Percentiles rank a stretch among this genome's conserved stretches.
These are phyloP conservation scores for Cladosporium sp. DNA, from an alignment of 2,329 filamentous ascomycete species.

Conservation along the genomic window DNA sequence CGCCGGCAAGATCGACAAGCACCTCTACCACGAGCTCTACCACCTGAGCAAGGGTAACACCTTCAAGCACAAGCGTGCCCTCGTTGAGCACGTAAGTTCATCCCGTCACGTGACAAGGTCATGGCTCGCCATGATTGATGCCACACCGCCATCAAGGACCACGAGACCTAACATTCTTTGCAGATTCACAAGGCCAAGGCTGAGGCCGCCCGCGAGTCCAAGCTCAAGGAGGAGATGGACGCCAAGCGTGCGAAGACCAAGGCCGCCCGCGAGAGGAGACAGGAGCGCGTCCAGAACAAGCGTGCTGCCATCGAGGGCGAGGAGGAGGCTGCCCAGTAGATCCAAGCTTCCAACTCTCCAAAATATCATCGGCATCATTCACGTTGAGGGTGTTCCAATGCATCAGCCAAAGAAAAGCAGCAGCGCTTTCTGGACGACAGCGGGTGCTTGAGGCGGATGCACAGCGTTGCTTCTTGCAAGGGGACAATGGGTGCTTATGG, in stretches of 20 bases:
- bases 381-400: slow-evolving; percentile 22
- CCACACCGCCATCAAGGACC: slow-evolving; percentile 20
- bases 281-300: slow-evolving; percentile 90
- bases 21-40: slow-evolving; percentile 99
- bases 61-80: slow-evolving; percentile 99
- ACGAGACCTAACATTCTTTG: slow-evolving; percentile 24
- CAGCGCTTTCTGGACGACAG: slow-evolving; percentile 21
- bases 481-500: slow-evolving; percentile 19
- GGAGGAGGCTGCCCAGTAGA: slow-evolving; percentile 44
- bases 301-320: slow-evolving; percentile 80
- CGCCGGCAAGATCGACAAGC: slow-evolving; percentile 99
- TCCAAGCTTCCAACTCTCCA: slow-evolving; percentile 14
- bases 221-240: slow-evolving; percentile 99
- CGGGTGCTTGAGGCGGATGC: slow-evolving; percentile 22
- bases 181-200: slow-evolving; percentile 99
- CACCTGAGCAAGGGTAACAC: slow-evolving; percentile 99
- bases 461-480: slow-evolving; percentile 21
- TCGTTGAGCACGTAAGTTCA: slow-evolving; percentile 96
- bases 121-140: slow-evolving; percentile 26
- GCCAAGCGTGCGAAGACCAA: slow-evolving; percentile 99
- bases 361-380: slow-evolving; percentile 20
- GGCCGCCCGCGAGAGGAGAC: slow-evolving; percentile 98
- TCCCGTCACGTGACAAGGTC: slow-evolving; percentile 40
- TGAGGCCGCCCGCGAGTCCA: slow-evolving; percentile 94
- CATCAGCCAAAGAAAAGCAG: slow-evolving; percentile 23